Evolutionary conservation across 2,329 filamentous ascomycete species (phyloP).

Genomic region (Botrytis byssoidea): DNA sequence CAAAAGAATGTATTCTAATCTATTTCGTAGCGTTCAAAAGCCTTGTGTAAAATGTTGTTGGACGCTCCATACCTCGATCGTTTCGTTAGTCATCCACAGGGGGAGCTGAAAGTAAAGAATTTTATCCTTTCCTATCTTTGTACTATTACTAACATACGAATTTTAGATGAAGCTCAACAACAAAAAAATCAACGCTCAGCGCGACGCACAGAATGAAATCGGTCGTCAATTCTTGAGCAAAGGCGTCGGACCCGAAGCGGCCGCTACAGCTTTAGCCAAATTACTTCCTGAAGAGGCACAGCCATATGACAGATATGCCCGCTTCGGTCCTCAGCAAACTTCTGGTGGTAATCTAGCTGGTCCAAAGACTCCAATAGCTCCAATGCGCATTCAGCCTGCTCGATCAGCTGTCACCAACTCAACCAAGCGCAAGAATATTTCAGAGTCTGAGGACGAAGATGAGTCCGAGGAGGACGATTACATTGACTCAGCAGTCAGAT

Average conservation of each 20-base stretch:
- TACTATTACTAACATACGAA: neutral
- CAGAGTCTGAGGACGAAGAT: conserved; percentile 16
- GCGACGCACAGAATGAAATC: conserved; percentile 32
- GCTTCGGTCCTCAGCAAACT: no score
- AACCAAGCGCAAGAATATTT: neutral
- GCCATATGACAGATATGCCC: neutral
- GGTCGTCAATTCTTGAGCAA: conserved; percentile 27
- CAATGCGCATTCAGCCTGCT: neutral
- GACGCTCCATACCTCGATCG: conserved; percentile 27
- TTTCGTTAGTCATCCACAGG: conserved; percentile 28
- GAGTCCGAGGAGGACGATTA: conserved; percentile 20
- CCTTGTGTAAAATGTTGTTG: conserved; percentile 33
- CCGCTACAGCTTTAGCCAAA: neutral
- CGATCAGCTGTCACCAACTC: neutral
- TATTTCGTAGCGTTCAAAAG: conserved; percentile 26
- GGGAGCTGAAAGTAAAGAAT: conserved; percentile 29
- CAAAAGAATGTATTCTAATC: neutral
- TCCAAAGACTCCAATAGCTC: neutral
- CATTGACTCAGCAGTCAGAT: conserved; percentile 8
- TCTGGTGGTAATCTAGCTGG: neutral
- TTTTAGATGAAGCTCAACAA: conserved; percentile 33
- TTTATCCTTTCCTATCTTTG: neutral
- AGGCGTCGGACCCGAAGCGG: conserved; percentile 15
- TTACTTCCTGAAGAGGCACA: neutral
- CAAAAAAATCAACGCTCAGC: conserved; percentile 32